A percentile compares a stretch with the other conserved stretches of the same genome.
phyloP scores from a whole-genome alignment of 2,329 filamentous ascomycete genomes.

The Zasmidium cellare region DNA sequence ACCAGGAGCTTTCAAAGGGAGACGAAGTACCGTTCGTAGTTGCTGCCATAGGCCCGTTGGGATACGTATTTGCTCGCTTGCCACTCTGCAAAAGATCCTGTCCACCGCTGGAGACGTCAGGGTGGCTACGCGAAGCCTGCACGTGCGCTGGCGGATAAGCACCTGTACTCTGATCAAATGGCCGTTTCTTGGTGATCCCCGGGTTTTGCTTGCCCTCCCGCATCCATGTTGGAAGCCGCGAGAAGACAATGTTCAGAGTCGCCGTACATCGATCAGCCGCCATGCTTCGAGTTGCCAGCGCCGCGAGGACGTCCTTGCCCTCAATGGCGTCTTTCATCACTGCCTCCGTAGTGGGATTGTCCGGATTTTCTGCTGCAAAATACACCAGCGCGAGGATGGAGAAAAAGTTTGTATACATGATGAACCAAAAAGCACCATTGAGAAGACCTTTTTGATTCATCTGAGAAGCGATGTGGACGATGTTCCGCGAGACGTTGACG shows the following conservation, averaged over 20 bases:
- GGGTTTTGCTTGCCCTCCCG: constrained; percentile 49
- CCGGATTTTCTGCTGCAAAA: constrained; percentile 77
- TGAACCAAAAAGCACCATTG: constrained; percentile 85
- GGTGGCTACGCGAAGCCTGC: constrained; percentile 29
- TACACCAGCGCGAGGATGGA: constrained; percentile 77
- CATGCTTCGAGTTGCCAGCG: constrained; percentile 78
- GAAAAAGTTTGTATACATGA: constrained; percentile 81
- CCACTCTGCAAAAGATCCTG: constrained; percentile 6
- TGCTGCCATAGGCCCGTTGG: constrained; percentile 16
- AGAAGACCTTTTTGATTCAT: constrained; percentile 73
- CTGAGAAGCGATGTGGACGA: constrained; percentile 76
- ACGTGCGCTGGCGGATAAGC: constrained; percentile 7
- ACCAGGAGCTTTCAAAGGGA: constrained; percentile 23
- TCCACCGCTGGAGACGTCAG: constrained; percentile 26
- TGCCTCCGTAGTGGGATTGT: constrained; percentile 72
- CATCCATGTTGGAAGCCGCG: constrained; percentile 67
- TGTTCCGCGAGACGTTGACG: constrained; percentile 67
- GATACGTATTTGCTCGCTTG: constrained; percentile 31
- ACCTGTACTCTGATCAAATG: constrained; percentile 31
- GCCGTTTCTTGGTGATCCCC: constrained; percentile 49
- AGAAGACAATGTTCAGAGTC: constrained; percentile 77
- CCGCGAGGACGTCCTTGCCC: constrained; percentile 78
- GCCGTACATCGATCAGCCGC: constrained; percentile 83
- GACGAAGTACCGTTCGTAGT: constrained; percentile 13
- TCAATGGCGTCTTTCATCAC: constrained; percentile 82